A percentile compares a stretch with the other conserved stretches of the same genome.
These are phyloP conservation scores for Naganishia cerealis DNA, from an alignment of 1,284 basidiomycete genomes.

Conservation along the genomic window DNA sequence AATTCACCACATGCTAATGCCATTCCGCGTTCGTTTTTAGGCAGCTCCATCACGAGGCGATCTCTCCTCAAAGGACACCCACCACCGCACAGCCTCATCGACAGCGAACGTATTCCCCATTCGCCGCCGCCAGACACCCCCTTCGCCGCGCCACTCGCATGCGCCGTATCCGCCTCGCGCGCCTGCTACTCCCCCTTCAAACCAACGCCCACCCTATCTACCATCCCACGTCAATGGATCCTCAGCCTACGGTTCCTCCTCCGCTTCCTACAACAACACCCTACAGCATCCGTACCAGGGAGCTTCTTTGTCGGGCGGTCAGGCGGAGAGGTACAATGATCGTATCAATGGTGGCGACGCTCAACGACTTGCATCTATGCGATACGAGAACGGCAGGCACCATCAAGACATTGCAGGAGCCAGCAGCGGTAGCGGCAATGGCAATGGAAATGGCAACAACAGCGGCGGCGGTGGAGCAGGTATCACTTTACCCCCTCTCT, in stretches of 20 bases:
- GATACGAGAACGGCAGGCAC: not conserved
- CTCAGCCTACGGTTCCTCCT: too few relatives aligned
- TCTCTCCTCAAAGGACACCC: not conserved
- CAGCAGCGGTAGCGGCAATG: not conserved
- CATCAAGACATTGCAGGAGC: not conserved
- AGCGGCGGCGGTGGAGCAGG: not conserved
- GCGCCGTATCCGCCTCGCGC: not conserved
- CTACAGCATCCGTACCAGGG: too few relatives aligned
- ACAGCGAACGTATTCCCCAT: not conserved
- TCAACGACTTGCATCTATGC: not conserved
- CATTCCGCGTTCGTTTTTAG: not conserved
- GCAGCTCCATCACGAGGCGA: conserved; percentile 6
- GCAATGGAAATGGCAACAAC: not conserved
- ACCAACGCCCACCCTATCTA: not conserved
- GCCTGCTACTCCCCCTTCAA: not conserved
- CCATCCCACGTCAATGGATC: too few relatives aligned
- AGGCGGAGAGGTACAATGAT: conserved; percentile 2
- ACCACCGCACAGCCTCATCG: not conserved
- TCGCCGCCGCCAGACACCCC: conserved; percentile 3
- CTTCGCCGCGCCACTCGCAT: not conserved
- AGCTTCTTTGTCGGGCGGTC: too few relatives aligned
- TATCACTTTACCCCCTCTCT: conserved; percentile 15
- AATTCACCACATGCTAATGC: not conserved
- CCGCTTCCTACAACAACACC: too few relatives aligned
- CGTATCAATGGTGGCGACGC: not conserved